Base-by-base conservation (phyloP, 495 filamentous ascomycete genomes). In the Cenococcum geophilum region DNA sequence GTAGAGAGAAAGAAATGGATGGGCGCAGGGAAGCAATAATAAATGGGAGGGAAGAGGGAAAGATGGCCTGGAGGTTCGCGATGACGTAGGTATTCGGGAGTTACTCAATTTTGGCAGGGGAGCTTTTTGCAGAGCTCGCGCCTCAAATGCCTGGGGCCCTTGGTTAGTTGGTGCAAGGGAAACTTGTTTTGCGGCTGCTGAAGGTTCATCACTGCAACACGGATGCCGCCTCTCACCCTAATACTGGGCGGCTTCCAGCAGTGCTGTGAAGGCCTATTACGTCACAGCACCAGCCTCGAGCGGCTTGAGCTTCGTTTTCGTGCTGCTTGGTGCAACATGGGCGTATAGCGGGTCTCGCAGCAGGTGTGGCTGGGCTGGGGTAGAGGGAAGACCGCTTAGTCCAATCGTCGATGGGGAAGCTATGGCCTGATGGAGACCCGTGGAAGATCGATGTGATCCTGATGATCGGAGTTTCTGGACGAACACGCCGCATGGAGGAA, bases 31-130 rank as follows among this genome's bases (percentile, higher is more conserved):
- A 56, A 56, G 49, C n/a, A 32, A 23, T 52, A 23, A 52, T 52
- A 52, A 56, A 53, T 53, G 27, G 27, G 27, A 34, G 53, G 56
- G 25, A 27, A 56, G 40, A 23, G 57, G 45, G 22, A 60, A 35
- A 18, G 10, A 23, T 25, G 14, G 21, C 45, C 45, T 57, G 53
- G 45, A 23, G 22, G 27, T 56, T 56, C 48, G 22, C 21, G 25
- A 69, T 69, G 66, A 69, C 66, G 66, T 69, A 69, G 60, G n/a
- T 52, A 25, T 45, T 45, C 2, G 49, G 21, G n/a, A 6, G 18
- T 9, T 36, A 14, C 60, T 52, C 47, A 63, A 32, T 20, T 20
- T 16, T 16, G 37, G 23, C 34, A 48, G 35, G 42, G 32, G 16
- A 27, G 3, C 16, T 49, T 43, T 37, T 51, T 22, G 57, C 23